Evolutionary conservation across 1,284 basidiomycete species (phyloP).

Genomic region (Rhizoctonia solani): DNA sequence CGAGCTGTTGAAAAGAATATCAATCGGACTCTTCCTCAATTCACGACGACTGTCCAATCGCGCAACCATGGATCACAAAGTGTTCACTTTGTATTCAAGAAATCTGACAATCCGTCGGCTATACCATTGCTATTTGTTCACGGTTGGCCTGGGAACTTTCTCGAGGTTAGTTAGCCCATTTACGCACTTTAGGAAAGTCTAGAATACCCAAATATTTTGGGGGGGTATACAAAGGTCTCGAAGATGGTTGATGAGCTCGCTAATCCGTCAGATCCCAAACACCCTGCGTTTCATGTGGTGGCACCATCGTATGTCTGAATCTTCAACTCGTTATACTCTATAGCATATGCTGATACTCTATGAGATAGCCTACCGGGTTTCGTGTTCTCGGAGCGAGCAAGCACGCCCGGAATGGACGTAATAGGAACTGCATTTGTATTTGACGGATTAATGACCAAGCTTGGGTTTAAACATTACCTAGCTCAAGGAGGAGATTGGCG

Average conservation of each 20-base stretch:
- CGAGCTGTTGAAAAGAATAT: constrained; percentile 33
- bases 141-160: constrained; percentile 37
- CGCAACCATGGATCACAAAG: constrained; percentile 15
- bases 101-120: constrained; percentile 29
- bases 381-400: constrained; percentile 37
- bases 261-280: constrained; percentile 37
- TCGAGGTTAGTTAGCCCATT: constrained; percentile 28
- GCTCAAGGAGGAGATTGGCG: constrained; percentile 40
- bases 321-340: neutral
- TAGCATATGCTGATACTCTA: neutral
- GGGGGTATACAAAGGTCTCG: constrained; percentile 36
- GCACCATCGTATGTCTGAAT: constrained; percentile 36
- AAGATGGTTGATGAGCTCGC: constrained; percentile 38
- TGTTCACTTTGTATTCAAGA: constrained; percentile 36
- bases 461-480: constrained; percentile 39
- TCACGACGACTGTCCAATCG: constrained; percentile 30
- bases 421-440: constrained; percentile 37
- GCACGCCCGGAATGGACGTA: constrained; percentile 36
- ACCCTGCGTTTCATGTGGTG: constrained; percentile 40
- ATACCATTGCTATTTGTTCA: constrained; percentile 36
- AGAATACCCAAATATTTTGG: neutral
- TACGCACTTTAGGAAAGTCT: neutral
- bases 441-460: constrained; percentile 38
- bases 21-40: constrained; percentile 36
- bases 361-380: constrained; percentile 37